Evolutionary conservation across 2,329 filamentous ascomycete species (phyloP), one percentile per base, ranked within the genome.

Genomic region (Parafenestella ontariensis): DNA sequence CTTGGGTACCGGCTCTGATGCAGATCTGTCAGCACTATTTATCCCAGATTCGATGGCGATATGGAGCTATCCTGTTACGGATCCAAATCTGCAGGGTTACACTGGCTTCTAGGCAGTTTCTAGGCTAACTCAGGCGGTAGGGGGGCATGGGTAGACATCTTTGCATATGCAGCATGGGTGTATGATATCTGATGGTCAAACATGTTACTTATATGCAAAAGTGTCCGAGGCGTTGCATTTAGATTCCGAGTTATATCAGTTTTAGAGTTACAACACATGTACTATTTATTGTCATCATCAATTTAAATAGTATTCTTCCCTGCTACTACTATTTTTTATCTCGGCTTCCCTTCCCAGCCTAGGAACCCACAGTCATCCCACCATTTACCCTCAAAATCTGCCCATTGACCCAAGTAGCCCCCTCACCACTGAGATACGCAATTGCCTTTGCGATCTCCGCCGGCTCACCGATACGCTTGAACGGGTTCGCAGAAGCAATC

Each of bases 21-120:
- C 71, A 3, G 72, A 75, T 49, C 48, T 75, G 15, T 71, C 69
- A 8, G 72, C 72, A 1, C 53, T 74, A 8, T 75, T 75, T 46
- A 72, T 75, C 31, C 72, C 72, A 13, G 72, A 75, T 49, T 68
- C 67, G 7, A 68, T 71, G 61, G 53, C 44, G 3, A 51, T 74
- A 41, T 75, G 72, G 72, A 61, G 60, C 18, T 68, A 66, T 44
- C 51, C 60, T 24, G 11, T 47, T n/a, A n/a, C n/a, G 7, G 65
- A 68, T 41, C 44, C 54, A 9, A 58, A 57, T 31, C 40, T 56
- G 17, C 61, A 61, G 31, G 49, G 56, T 18, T 66, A 65, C 36
- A 63, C 29, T 26, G 52, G 57, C n/a, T 62, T 58, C 26, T 57
- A 55, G 21, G 18, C 5, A 28, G 7, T 8, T n/a, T 5, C 20